Conservation (phyloP, 169 alveolate species). For the Eimeria praecox region DNA sequence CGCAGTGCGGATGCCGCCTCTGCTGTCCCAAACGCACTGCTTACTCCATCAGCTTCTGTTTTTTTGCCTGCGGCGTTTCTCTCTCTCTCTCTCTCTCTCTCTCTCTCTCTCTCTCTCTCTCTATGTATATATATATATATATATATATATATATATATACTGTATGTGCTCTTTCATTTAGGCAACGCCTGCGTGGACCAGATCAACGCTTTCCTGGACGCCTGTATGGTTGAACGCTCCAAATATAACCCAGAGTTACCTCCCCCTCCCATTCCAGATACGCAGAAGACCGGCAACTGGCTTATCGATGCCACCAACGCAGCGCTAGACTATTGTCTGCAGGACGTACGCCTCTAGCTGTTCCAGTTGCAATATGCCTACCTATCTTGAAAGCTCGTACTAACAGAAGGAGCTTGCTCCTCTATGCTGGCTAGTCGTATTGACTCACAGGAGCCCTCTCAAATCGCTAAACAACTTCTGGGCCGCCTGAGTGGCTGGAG, state of each 20-base stretch:
- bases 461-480: not conserved
- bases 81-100: no score
- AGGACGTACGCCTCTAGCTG: constrained; percentile 24
- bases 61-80: not conserved
- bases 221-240: constrained; percentile 70
- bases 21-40: not conserved
- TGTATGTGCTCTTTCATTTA: not conserved
- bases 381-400: not conserved
- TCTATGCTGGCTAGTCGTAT: not conserved
- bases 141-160: no score
- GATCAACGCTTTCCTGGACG: constrained; percentile 80
- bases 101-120: no score
- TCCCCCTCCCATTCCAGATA: constrained; percentile 80
- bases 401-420: not conserved
- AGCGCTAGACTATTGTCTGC: constrained; percentile 75
- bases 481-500: not conserved
- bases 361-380: not conserved
- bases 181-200: constrained; percentile 81
- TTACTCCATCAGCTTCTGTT: not conserved
- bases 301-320: constrained; percentile 74
- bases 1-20: not conserved
- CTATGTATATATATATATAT: no score
- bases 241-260: not conserved
- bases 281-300: constrained; percentile 82
- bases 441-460: not conserved